Evolutionary conservation across 495 filamentous ascomycete species (phyloP).

Genomic region (Immersiella caudata): DNA sequence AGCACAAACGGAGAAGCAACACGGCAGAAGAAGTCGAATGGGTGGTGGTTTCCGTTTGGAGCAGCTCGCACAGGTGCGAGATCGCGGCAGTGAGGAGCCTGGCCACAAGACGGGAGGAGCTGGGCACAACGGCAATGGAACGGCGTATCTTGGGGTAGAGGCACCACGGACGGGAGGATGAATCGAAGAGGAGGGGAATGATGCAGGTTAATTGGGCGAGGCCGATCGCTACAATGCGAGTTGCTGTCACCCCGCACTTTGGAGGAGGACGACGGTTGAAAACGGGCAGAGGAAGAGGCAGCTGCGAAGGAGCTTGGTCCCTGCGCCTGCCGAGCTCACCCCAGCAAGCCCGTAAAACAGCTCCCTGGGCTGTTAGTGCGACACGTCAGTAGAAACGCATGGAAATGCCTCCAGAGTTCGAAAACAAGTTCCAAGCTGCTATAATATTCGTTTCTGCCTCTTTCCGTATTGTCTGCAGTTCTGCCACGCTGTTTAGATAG

Average conservation of each 20-base stretch:
- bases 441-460: background rate
- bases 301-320: conserved; percentile 15
- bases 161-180: conserved; percentile 1
- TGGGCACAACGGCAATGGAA: conserved; percentile 11
- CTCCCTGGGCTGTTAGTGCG: background rate
- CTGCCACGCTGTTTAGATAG: background rate
- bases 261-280: conserved; percentile 16
- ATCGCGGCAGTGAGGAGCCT: conserved; percentile 23
- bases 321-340: background rate
- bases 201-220: conserved; percentile 37
- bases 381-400: background rate
- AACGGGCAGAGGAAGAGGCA: conserved; percentile 13
- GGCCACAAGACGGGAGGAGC: conserved; percentile 5
- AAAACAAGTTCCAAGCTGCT: background rate
- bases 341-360: conserved; percentile 1
- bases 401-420: background rate
- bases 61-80: conserved; percentile 21
- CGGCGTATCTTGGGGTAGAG: conserved; percentile 10
- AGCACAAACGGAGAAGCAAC: conserved; percentile 17
- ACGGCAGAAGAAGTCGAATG: conserved; percentile 22
- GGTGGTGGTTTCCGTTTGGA: conserved; percentile 17
- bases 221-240: conserved; percentile 23
- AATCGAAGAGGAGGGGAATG: conserved; percentile 31
- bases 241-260: conserved; percentile 39
- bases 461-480: background rate